Conservation (phyloP, 108 stramenopile species). For the Chaetoceros tenuissimus region DNA sequence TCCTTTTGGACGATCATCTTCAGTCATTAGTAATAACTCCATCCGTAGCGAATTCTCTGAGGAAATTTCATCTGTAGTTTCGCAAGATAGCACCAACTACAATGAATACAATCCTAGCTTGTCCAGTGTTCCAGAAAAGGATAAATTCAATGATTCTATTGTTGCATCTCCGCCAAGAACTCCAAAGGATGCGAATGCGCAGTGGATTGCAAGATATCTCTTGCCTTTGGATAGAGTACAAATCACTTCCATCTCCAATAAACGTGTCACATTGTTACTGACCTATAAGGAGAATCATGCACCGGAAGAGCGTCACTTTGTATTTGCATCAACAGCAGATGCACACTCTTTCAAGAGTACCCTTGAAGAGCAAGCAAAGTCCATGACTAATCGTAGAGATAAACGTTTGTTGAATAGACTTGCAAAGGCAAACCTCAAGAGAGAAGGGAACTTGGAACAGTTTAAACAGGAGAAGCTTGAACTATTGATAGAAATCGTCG, state of each 20-base stretch:
- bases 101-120: neutral
- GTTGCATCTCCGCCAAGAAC: neutral
- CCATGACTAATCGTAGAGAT: neutral
- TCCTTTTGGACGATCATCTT: neutral
- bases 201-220: neutral
- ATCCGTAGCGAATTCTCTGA: neutral
- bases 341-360: neutral
- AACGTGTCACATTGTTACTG: neutral
- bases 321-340: neutral
- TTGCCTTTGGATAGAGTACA: neutral
- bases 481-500: conserved; percentile 68
- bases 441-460: neutral
- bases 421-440: neutral
- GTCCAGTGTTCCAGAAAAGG: too few relatives aligned
- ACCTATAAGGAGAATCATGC: neutral
- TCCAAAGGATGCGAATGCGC: neutral
- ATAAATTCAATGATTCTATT: neutral
- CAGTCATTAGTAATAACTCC: neutral
- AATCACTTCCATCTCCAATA: neutral
- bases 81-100: neutral
- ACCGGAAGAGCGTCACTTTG: neutral
- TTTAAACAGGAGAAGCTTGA: conserved; percentile 7
- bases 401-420: neutral
- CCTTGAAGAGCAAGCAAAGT: neutral
- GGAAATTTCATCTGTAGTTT: neutral